Evolutionary conservation across 768 basidiomycete genomes (phyloP), one percentile per base, ranked within the genome.

Genomic region (Amanita jacksonii): DNA sequence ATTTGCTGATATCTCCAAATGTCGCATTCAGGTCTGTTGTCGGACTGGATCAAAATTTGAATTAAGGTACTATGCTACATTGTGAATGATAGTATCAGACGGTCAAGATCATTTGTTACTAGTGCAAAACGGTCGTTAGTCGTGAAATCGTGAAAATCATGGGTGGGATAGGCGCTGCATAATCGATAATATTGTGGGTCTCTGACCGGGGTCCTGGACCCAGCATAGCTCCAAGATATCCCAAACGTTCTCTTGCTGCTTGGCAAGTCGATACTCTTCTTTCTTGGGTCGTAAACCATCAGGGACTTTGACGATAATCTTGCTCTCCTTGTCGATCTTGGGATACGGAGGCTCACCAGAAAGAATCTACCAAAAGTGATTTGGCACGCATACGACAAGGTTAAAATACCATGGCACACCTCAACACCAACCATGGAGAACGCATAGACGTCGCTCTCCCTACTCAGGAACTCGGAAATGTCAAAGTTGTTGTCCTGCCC

Each of bases 401-500:
- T 19, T 9, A 18, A 16, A 16, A 19, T 4, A 4, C n/a, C 5
- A 8, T 20, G 28, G n/a, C 30, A 18, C 31, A 41, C 40, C 40
- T 41, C 40, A 12, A 41, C 40, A 0, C 40, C 77, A 36, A 79
- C 69, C 20, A 71, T 76, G 0, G 65, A 74, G 54, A 76, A 79
- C 1, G 76, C 71, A 46, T 75, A 80, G n/a, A 79, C 73, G 50
- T 80, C 78, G 37, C 71, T 77, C 31, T 38, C 37, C 28, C 31
- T 45, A n/a, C 19, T 45, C 25, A 45, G 56, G 61, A 1, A 66
- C 72, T 12, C 76, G 72, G 44, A 75, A 69, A 0, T 65, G 62
- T 12, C 72, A 72, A 5, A 61, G 51, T 2, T 48, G 42, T 67
- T 62, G 43, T 78, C 76, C 36, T 13, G 5, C 5, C 37, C 37